Base-by-base conservation (phyloP, 768 basidiomycete species). In the Tricholoma hemisulphureum region DNA sequence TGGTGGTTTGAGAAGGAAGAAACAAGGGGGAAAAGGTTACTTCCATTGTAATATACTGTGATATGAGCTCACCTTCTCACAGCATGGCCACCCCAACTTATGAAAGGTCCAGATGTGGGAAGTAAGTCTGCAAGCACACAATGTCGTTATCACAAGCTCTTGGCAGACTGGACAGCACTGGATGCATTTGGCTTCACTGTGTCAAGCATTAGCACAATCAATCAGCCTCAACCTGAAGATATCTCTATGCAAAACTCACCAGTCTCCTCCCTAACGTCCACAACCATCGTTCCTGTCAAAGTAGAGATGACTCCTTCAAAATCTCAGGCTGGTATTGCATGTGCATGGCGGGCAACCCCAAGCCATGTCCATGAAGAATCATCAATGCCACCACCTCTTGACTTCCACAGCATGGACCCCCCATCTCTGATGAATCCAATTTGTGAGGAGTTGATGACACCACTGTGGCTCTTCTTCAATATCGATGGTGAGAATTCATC, bases 81-180 rank as follows among this genome's bases (percentile, higher is more conserved):
- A 29, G 26, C 50, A 51, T 8, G 53, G 7, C 58, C 58, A 32
- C 20, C 37, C 20, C 31, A 49, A 56, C 48, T 21, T 60, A 60
- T 53, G 37, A 60, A 57, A 34, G 59, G 59, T 16, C 59, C 55
- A 11, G 59, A 60, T 41, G 56, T 60, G 26, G 43, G 43, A 8
- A 58, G 56, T 20, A 60, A 60, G 39, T 57, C 59, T 37, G 24
- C 23, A 26, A 37, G 37, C 5, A 56, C 45, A 18, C 20, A 49
- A 31, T 23, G 18, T 20, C 26, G 43, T 46, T 56, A 56, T 46
- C 23, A 20, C 39, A 49, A 56, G 45, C 39, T 43, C 55, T 31
- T 20, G 39, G 28, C 21, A 48, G 50, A 46, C 24, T 45, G 49
- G 31, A 37, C 6, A 46, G 26, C 21, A 10, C 26, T 56, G 29